phyloP scores from a whole-genome alignment of 2,329 filamentous ascomycete genomes.

The Sporothrix brasiliensis region DNA sequence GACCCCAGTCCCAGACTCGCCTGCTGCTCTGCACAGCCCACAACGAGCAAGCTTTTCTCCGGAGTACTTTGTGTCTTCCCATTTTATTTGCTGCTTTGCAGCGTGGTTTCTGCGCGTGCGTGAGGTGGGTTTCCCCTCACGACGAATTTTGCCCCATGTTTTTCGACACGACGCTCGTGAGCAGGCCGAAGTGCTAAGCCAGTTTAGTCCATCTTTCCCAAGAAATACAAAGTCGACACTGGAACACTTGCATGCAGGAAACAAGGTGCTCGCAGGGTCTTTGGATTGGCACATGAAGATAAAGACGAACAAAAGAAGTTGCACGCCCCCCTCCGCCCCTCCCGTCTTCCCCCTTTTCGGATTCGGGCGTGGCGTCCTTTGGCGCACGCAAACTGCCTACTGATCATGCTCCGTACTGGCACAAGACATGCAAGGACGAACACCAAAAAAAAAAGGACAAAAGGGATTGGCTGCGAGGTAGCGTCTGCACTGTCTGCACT shows the following conservation, averaged over 20 bases:
- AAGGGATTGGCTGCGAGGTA: background rate
- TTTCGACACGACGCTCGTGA: background rate
- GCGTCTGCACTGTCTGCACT: conserved; percentile 4
- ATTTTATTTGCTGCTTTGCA: background rate
- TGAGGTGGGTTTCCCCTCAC: conserved; percentile 17
- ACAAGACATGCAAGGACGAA: background rate
- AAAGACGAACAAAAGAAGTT: too few species aligned
- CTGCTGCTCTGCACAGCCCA: background rate
- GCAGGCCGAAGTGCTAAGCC: too few species aligned
- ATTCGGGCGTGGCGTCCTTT: background rate
- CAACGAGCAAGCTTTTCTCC: conserved; percentile 6
- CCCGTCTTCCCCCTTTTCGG: background rate
- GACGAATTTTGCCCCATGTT: conserved; percentile 19
- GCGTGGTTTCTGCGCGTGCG: background rate
- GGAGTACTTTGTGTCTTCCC: background rate
- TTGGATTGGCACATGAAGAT: background rate
- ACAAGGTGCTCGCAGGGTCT: background rate
- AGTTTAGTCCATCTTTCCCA: too few species aligned
- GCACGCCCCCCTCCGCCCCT: background rate
- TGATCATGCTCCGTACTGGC: background rate
- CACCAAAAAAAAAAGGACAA: too few species aligned
- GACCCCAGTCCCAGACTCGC: background rate
- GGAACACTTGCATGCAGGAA: too few species aligned
- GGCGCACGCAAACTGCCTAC: conserved; percentile 13
- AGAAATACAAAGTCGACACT: too few species aligned